These are phyloP conservation scores for Datisca glomerata DNA, from an alignment of 306 rosid genomes.

Conservation along the genomic window DNA sequence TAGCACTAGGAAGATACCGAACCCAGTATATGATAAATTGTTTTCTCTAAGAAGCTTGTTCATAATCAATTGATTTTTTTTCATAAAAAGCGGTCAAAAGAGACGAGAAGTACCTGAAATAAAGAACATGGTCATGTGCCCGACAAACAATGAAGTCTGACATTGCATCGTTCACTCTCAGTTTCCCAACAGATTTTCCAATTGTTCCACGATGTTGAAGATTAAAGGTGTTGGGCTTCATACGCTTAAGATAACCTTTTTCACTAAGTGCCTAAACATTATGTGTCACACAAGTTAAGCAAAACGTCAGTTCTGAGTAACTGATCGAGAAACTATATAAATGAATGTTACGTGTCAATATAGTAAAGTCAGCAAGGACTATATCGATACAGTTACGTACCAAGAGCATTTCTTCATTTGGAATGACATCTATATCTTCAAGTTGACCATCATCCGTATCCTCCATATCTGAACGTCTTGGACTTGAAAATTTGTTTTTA, in stretches of 20 bases:
- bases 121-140: conserved; percentile 88
- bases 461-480: conserved; percentile 75
- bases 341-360: no score
- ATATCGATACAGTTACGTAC: no score
- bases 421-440: conserved; percentile 95
- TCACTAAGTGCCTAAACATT: conserved; percentile 72
- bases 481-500: conserved; percentile 66
- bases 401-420: conserved; percentile 90
- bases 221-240: conserved; percentile 86
- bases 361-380: no score
- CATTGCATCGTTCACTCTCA: conserved; percentile 90
- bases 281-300: no score
- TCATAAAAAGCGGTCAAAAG: no score
- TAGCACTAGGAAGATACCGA: no score
- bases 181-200: conserved; percentile 97
- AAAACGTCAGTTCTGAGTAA: no score
- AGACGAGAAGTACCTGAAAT: conserved; percentile 80
- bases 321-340: no score
- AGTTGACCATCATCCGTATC: conserved; percentile 80
- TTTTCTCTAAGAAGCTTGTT: no score
- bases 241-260: conserved; percentile 90
- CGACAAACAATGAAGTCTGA: conserved; percentile 89
- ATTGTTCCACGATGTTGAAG: conserved; percentile 93
- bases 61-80: no score
- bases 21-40: no score